A percentile compares a stretch with the other conserved stretches of the same genome.
Evolutionary conservation across 768 basidiomycete species (phyloP).

Genomic region (Agrocybe praecox): DNA sequence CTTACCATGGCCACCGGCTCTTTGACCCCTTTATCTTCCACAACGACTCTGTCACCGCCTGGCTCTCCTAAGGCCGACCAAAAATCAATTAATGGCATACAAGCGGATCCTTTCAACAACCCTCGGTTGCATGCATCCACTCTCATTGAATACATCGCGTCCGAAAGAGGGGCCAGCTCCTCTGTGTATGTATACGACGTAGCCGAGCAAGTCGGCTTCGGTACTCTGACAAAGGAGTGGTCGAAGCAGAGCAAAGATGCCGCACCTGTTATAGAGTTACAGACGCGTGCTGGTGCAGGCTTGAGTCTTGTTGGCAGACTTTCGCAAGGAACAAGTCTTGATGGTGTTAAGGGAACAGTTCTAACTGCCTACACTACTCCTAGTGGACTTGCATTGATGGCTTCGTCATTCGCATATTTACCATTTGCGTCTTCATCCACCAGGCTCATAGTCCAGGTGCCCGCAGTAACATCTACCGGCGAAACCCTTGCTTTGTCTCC

Average conservation of each 20-base stretch:
- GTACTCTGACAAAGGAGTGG: constrained; percentile 71
- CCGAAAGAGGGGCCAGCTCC: constrained; percentile 56
- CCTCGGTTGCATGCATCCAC: constrained; percentile 58
- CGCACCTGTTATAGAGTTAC: constrained; percentile 65
- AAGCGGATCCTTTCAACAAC: constrained; percentile 38
- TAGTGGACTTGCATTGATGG: constrained; percentile 82
- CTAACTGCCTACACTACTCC: constrained; percentile 85
- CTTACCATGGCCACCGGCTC: constrained; percentile 30
- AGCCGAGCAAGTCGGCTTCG: constrained; percentile 84
- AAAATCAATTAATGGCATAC: constrained; percentile 17
- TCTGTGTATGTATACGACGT: constrained; percentile 82
- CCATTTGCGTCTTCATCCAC: constrained; percentile 63
- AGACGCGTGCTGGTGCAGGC: constrained; percentile 87
- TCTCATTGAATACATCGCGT: constrained; percentile 69
- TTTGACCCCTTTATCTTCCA: constrained; percentile 43
- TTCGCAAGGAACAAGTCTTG: constrained; percentile 77
- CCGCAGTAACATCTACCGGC: constrained; percentile 67
- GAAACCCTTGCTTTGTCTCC: constrained; percentile 74
- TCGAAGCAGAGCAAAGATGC: constrained; percentile 40
- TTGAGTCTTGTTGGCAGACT: constrained; percentile 77
- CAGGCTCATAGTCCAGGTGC: constrained; percentile 83
- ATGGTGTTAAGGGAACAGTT: constrained; percentile 57
- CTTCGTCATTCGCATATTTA: constrained; percentile 73
- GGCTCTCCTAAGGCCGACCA: constrained; percentile 30
- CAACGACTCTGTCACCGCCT: constrained; percentile 40